Evolutionary conservation across 2,329 filamentous ascomycete genomes (phyloP).

Genomic region (Alternaria sp.): DNA sequence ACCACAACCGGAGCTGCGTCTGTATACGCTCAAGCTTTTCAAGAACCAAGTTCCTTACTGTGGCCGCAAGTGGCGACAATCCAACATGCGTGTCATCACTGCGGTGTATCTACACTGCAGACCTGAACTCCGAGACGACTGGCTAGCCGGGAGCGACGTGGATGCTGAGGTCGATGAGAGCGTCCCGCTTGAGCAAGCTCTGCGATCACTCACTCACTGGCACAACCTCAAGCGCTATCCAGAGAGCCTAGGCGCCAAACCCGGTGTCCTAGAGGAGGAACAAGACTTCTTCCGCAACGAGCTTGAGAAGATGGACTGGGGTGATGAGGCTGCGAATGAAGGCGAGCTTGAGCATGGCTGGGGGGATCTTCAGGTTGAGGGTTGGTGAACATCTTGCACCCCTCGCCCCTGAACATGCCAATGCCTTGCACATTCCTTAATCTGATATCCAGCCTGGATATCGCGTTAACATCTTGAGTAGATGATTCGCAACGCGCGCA

Average conservation of each 20-base stretch:
- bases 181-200: conserved; percentile 87
- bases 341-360: conserved; percentile 31
- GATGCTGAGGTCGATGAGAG: conserved; percentile 95
- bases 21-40: conserved; percentile 97
- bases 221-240: conserved; percentile 86
- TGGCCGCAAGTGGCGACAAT: conserved; percentile 96
- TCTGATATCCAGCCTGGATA: not conserved
- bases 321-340: conserved; percentile 38
- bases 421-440: not conserved
- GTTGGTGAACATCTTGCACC: conserved; percentile 33
- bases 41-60: conserved; percentile 99
- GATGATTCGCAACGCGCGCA: conserved; percentile 8
- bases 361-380: conserved; percentile 40
- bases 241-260: conserved; percentile 70
- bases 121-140: conserved; percentile 92
- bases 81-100: conserved; percentile 98
- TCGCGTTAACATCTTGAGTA: conserved; percentile 15
- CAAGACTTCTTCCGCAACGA: conserved; percentile 60
- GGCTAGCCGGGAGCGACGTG: conserved; percentile 89
- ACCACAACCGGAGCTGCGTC: conserved; percentile 83
- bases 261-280: conserved; percentile 53
- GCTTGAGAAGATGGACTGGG: conserved; percentile 60
- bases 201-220: conserved; percentile 92
- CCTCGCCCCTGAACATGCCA: conserved; percentile 1
- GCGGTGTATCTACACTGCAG: conserved; percentile 94